phyloP scores from a whole-genome alignment of 176 grass and related monocot species.

The Themeda triandra region DNA sequence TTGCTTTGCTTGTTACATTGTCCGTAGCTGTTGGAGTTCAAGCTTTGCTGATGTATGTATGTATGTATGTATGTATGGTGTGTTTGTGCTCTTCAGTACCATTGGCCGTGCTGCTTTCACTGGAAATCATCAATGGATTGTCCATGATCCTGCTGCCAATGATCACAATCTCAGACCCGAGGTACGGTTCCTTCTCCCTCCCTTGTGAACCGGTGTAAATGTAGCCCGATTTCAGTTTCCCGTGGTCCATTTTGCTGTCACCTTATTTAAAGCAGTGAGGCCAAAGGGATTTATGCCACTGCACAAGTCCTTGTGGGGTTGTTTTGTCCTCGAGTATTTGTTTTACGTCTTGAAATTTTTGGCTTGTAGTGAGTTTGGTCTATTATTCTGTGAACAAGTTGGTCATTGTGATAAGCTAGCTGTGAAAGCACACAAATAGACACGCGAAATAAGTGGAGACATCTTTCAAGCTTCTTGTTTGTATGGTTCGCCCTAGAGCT shows the following conservation, averaged over 20 bases:
- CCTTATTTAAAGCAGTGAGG: conserved; percentile 30
- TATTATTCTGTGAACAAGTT: conserved; percentile 31
- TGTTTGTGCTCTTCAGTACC: conserved; percentile 43
- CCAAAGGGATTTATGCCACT: conserved; percentile 21
- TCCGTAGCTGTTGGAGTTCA: background rate
- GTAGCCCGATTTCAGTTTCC: conserved; percentile 27
- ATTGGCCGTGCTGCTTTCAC: conserved; percentile 63
- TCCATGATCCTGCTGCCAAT: conserved; percentile 38
- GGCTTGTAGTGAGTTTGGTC: conserved; percentile 40
- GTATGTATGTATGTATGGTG: conserved; percentile 6
- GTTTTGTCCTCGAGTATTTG: conserved; percentile 38
- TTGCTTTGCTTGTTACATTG: background rate
- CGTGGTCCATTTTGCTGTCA: conserved; percentile 45
- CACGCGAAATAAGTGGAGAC: background rate
- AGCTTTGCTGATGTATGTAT: conserved; percentile 18
- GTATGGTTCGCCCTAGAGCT: conserved; percentile 11
- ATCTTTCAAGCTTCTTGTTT: background rate
- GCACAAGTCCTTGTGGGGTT: conserved; percentile 41
- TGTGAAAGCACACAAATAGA: conserved; percentile 36
- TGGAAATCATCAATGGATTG: conserved; percentile 69
- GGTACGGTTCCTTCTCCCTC: conserved; percentile 40
- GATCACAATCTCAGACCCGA: conserved; percentile 43
- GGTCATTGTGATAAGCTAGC: conserved; percentile 36
- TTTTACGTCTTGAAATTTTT: conserved; percentile 38
- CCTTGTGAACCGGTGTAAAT: conserved; percentile 36